phyloP scores from a whole-genome alignment of 2,329 filamentous ascomycete genomes.

The Aspergillus eucalypticola region DNA sequence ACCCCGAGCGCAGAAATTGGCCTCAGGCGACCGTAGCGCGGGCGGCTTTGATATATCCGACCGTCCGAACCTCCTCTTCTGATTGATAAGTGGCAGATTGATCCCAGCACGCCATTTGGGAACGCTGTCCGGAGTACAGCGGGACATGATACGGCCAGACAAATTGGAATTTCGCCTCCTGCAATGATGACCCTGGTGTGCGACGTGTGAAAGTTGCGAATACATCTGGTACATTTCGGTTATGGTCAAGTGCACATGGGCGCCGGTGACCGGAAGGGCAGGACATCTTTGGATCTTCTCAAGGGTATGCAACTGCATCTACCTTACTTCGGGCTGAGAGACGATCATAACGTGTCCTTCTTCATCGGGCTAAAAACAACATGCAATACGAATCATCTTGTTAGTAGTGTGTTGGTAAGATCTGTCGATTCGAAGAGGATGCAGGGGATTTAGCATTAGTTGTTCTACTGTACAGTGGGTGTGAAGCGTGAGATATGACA shows the following conservation, averaged over 20 bases:
- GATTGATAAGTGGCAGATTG: conserved; percentile 2
- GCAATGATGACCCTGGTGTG: conserved; percentile 10
- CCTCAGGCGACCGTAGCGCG: conserved; percentile 12
- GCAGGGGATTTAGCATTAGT: conserved; percentile 9
- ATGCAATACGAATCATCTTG: not conserved
- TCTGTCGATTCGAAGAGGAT: conserved; percentile 6
- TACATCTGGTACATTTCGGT: not conserved
- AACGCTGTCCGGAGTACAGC: not conserved
- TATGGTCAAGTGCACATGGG: conserved; percentile 2
- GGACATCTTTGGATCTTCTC: not conserved
- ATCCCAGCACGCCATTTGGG: not conserved
- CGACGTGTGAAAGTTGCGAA: conserved; percentile 8
- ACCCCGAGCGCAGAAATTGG: conserved; percentile 5
- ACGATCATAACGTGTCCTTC: conserved; percentile 8
- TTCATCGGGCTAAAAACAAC: not conserved
- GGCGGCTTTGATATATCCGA: conserved; percentile 18
- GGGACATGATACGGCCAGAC: not conserved
- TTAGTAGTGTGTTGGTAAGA: not conserved
- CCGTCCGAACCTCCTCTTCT: not conserved
- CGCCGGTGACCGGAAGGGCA: not conserved
- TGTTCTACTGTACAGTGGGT: conserved; percentile 2
- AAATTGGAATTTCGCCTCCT: not conserved
- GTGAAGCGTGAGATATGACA: conserved; percentile 18
- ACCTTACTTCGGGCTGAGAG: conserved; percentile 7
- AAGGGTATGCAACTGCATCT: not conserved